Evolutionary conservation across 2,329 filamentous ascomycete genomes (phyloP).

Genomic region (Sarocladium kiliense): DNA sequence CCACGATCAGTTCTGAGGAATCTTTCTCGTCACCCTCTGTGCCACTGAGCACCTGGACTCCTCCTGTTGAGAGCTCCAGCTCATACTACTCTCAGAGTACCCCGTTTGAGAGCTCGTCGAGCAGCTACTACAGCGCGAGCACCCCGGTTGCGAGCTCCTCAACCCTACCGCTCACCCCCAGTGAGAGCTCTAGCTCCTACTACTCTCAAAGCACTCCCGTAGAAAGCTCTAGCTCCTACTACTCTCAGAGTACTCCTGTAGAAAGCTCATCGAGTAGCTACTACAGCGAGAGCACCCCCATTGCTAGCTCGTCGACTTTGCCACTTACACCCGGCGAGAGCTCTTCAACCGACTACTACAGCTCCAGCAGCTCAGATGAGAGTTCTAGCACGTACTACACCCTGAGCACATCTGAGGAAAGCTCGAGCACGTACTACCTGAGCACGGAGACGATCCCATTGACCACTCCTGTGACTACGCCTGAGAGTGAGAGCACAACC

Average conservation of each 20-base stretch:
- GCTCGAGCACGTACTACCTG: conserved; percentile 6
- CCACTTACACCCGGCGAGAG: not conserved
- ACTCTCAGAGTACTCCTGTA: not conserved
- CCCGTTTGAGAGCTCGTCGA: not conserved
- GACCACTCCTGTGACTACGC: not conserved
- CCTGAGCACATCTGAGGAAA: not conserved
- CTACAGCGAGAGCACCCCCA: no score
- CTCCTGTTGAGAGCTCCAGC: conserved; percentile 2
- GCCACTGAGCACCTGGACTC: not conserved
- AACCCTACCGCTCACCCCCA: not conserved
- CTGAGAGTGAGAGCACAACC: not conserved
- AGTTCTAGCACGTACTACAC: not conserved
- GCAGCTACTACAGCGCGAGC: not conserved
- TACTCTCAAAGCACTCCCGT: not conserved
- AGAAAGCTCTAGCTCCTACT: not conserved
- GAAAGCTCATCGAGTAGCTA: not conserved
- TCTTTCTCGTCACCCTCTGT: not conserved
- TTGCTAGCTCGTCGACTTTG: no score
- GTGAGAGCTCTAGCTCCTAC: not conserved
- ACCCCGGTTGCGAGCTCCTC: not conserved
- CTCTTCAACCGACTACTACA: not conserved
- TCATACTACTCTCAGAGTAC: not conserved
- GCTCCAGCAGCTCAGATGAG: not conserved
- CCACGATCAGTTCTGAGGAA: not conserved
- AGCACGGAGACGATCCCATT: conserved; percentile 4